Percentiles rank a stretch among this genome's conserved stretches.
Conservation (phyloP, 2,329 filamentous ascomycete species). For the Fusarium chaquense region DNA sequence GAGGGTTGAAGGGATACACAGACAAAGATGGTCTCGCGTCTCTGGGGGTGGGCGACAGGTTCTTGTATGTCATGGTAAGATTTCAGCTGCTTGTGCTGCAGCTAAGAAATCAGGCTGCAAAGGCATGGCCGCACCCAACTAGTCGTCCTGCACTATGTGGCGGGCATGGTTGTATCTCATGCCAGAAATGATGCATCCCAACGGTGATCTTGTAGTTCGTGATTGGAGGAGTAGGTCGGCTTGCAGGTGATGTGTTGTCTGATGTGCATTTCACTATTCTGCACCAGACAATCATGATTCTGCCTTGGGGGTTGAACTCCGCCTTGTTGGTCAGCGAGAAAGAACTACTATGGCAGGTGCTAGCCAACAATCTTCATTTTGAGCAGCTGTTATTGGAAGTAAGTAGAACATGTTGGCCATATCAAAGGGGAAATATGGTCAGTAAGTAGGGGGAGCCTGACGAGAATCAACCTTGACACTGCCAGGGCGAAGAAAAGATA, state of each 20-base stretch:
- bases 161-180: background rate
- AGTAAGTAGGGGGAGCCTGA: too few relatives aligned
- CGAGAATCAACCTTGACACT: background rate
- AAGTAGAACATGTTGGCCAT: too few relatives aligned
- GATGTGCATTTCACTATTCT: background rate
- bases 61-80: background rate
- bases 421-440: too few relatives aligned
- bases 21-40: rapidly evolving
- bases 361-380: background rate
- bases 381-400: background rate
- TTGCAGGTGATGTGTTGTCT: background rate
- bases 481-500: background rate
- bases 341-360: too few relatives aligned
- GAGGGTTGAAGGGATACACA: rapidly evolving
- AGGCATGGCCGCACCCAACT: background rate
- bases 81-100: too few relatives aligned
- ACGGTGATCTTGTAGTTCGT: rapidly evolving
- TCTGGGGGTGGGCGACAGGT: background rate
- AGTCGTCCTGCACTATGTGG: background rate
- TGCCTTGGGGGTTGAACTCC: background rate
- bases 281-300: background rate
- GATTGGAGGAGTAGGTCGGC: background rate
- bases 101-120: slow-evolving; percentile 4
- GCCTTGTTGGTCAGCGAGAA: background rate
- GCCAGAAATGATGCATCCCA: background rate